Base-by-base conservation (phyloP, 2,329 filamentous ascomycete species). In the Colletotrichum navitas region DNA sequence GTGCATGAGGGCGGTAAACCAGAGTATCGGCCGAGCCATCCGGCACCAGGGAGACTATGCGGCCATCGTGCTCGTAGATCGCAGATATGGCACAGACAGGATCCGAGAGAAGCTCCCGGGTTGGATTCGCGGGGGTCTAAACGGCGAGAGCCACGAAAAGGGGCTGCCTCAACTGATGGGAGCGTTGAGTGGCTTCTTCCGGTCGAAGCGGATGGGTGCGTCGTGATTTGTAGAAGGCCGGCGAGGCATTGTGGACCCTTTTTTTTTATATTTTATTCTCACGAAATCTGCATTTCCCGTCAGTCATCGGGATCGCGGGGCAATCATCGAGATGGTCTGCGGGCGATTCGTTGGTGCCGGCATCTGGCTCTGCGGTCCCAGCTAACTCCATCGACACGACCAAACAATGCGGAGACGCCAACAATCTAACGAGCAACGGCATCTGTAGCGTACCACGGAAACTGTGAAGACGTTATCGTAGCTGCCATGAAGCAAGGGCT, bases 1-100 rank as follows among this genome's bases (percentile, higher is more conserved):
- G 0, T 98, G 95, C 80, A 98, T 99, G 95, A 88, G 96, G 49
- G 94, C 95, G 5, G 96, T 99, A 5, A 99, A 99, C 80, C 96
- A 99, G 84, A 96, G 94, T 78, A 95, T 99, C 75, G 96, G 96
- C 0, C 87, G 96, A 70, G 96, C 94, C 1, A 98, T 99, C 76
- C 87, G 96, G 58, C 96, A 99, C 79, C 88, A 88, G 66, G 90
- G 89, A 32, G 96, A 99, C 81, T 98, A 97, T 81, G 96, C 96
- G 5, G 91, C 93, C 21, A 98, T 99, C 74, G 83, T 98, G 68
- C 87, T 99, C 78, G 84, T 96, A 43, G 96, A 99, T 81, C 86
- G 88, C 74, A 86, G 96, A 63, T 99, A 96, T 81, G 88, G 86
- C n/a, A 89, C 87, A 36, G 85, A 90, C 60, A 87, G 92, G 65